phyloP scores from a whole-genome alignment of 768 basidiomycete species.

The Suillus placidus region DNA sequence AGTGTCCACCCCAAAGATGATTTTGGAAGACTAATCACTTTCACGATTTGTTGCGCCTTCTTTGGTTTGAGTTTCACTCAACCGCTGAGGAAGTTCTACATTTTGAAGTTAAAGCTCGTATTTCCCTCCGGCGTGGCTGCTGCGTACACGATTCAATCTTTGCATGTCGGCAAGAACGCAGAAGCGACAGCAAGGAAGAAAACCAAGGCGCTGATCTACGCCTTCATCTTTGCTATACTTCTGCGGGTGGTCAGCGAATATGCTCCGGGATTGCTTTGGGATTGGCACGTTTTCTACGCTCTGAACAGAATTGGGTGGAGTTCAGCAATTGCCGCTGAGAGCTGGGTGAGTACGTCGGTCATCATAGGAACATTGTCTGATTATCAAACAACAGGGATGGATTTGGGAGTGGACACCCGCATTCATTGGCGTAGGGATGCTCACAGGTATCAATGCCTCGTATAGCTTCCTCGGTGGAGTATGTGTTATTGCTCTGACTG shows the following conservation, averaged over 20 bases:
- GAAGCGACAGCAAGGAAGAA: slow-evolving; percentile 57
- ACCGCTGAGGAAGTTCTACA: slow-evolving; percentile 61
- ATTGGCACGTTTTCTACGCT: slow-evolving; percentile 68
- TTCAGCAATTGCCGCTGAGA: slow-evolving; percentile 56
- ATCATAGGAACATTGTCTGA: no score
- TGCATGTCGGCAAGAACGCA: slow-evolving; percentile 52
- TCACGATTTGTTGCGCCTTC: slow-evolving; percentile 54
- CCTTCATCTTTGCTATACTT: slow-evolving; percentile 48
- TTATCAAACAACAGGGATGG: no score
- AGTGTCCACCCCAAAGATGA: slow-evolving; percentile 50
- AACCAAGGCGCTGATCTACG: slow-evolving; percentile 47
- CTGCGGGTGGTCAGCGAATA: slow-evolving; percentile 59
- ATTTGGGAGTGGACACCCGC: no score
- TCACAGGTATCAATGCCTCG: no score
- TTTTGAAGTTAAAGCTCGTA: slow-evolving; percentile 60
- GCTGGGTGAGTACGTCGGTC: slow-evolving; percentile 44
- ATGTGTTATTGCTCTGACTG: no score
- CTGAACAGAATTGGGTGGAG: slow-evolving; percentile 58
- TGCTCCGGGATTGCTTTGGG: slow-evolving; percentile 57
- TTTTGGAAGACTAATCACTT: slow-evolving; percentile 54
- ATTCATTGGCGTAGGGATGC: no score
- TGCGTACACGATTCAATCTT: slow-evolving; percentile 62
- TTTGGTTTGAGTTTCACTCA: slow-evolving; percentile 69
- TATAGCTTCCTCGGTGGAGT: no score
- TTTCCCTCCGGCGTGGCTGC: slow-evolving; percentile 67